Percentiles rank a stretch among this genome's conserved stretches.
Conservation (phyloP, 371 early-diverging fungal species). For the Rhizopus delemar region DNA sequence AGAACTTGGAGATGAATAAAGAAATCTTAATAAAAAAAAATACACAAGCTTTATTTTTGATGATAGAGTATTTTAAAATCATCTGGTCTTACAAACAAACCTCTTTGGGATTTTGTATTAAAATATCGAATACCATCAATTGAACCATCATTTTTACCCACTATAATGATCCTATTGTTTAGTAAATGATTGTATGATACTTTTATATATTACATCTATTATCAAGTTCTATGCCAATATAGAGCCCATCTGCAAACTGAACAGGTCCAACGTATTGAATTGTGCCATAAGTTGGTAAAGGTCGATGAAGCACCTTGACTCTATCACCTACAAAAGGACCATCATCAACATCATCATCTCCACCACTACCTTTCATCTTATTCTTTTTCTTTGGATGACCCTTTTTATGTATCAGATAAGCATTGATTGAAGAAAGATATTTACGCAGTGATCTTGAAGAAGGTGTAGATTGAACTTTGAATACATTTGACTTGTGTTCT, state of each 20-base stretch:
- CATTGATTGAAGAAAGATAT: too few relatives aligned
- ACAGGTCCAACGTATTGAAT: constrained; percentile 36
- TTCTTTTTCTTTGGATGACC: constrained; percentile 10
- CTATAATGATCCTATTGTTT: constrained; percentile 8
- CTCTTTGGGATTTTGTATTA: constrained; percentile 31
- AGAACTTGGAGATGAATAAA: background rate
- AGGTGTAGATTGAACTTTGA: constrained; percentile 15
- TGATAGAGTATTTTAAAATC: constrained; percentile 24
- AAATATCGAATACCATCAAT: constrained; percentile 34
- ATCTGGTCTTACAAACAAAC: constrained; percentile 28
- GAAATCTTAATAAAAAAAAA: too few relatives aligned
- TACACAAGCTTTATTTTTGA: background rate
- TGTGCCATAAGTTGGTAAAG: constrained; percentile 29
- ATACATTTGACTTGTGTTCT: background rate
- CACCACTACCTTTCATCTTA: constrained; percentile 19
- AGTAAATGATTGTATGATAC: background rate
- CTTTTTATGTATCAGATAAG: too few relatives aligned
- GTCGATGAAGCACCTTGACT: constrained; percentile 24
- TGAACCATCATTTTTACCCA: constrained; percentile 38
- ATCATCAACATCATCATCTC: constrained; percentile 12
- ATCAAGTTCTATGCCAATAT: constrained; percentile 36
- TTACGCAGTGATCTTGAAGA: constrained; percentile 14
- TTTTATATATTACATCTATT: constrained; percentile 29
- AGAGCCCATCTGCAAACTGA: constrained; percentile 25
- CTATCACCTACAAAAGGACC: constrained; percentile 23